phyloP scores from a whole-genome alignment of 2,329 filamentous ascomycete species.

The Colletotrichum destructivum region DNA sequence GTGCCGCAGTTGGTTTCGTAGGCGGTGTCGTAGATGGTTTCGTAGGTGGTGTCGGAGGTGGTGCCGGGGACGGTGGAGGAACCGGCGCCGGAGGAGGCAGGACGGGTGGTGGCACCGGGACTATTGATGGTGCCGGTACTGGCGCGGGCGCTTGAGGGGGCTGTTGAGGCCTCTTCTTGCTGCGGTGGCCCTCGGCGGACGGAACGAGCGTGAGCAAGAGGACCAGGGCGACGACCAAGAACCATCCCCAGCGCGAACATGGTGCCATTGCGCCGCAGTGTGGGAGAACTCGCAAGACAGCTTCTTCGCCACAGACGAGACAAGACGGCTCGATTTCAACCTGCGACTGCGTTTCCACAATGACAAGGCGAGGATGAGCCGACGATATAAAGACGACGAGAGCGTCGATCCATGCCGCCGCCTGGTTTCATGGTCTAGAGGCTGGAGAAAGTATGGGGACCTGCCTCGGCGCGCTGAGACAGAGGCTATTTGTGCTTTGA shows the following conservation, averaged over 20 bases:
- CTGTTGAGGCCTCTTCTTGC: background rate
- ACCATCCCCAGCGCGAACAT: constrained; percentile 15
- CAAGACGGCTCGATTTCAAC: background rate
- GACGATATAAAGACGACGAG: constrained; percentile 25
- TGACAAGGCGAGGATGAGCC: background rate
- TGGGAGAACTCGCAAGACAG: too few species aligned
- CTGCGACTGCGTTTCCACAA: background rate
- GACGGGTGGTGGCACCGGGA: background rate
- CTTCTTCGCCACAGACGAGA: background rate
- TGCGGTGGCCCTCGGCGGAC: constrained; percentile 1
- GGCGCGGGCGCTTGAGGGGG: background rate
- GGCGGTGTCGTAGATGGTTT: background rate
- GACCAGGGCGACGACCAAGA: background rate
- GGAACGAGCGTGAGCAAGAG: constrained; percentile 10
- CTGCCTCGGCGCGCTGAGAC: constrained; percentile 22
- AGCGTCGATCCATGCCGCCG: constrained; percentile 13
- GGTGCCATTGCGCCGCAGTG: constrained; percentile 20
- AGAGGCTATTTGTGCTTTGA: constrained; percentile 41
- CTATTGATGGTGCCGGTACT: background rate
- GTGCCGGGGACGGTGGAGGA: background rate
- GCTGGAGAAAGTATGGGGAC: background rate
- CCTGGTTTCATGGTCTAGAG: constrained; percentile 10
- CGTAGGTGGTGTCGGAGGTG: background rate
- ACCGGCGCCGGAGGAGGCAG: background rate
- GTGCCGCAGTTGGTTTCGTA: background rate